A percentile compares a stretch with the other conserved stretches of the same genome.
Conservation (phyloP, 371 early-diverging fungal species). For the Circinella minor region DNA sequence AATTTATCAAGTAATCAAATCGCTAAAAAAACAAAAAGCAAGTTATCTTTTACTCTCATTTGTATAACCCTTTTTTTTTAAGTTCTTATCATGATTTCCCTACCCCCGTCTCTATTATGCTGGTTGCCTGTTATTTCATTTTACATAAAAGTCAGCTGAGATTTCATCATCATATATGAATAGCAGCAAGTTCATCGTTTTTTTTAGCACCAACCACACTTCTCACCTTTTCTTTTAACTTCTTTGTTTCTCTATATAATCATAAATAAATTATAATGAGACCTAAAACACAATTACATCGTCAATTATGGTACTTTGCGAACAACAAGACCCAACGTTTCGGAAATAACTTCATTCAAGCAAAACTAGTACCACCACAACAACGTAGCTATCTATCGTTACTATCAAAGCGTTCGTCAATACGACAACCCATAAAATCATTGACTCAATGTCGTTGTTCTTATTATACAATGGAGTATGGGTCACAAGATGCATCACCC, state of each 20-base stretch:
- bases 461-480: conserved; percentile 5
- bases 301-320: not conserved
- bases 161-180: too few relatives aligned
- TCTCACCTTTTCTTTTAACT: not conserved
- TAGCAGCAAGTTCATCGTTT: not conserved
- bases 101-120: too few relatives aligned
- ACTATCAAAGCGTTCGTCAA: not conserved
- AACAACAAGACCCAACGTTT: not conserved
- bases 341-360: not conserved
- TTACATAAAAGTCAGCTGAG: too few relatives aligned
- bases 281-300: not conserved
- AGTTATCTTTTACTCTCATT: too few relatives aligned
- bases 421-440: not conserved
- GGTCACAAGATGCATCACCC: conserved; percentile 7
- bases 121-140: too few relatives aligned
- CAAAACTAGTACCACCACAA: not conserved
- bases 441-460: not conserved
- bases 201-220: not conserved
- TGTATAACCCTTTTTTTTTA: too few relatives aligned
- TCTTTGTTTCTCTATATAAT: not conserved
- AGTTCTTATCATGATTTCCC: too few relatives aligned
- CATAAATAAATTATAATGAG: not conserved
- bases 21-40: too few relatives aligned
- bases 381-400: conserved; percentile 4
- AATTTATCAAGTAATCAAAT: too few relatives aligned